Evolutionary conservation across 257 asterid genomes (phyloP).

Genomic region (Coffea eugenioides): DNA sequence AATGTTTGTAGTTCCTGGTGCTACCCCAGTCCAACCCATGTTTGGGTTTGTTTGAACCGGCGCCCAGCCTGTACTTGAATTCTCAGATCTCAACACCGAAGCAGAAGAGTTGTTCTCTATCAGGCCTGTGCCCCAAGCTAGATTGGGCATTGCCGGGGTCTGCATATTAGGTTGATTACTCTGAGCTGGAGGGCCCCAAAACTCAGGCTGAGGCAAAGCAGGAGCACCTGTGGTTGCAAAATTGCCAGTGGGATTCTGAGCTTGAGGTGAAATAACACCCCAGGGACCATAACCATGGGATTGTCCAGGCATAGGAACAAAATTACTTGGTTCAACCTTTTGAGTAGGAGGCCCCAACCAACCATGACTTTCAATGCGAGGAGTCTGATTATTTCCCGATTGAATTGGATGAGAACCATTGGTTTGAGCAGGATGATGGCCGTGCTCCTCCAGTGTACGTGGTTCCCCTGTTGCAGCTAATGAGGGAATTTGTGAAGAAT

Average conservation of each 20-base stretch:
- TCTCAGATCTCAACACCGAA: constrained; percentile 43
- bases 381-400: constrained; percentile 43
- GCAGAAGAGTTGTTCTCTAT: constrained; percentile 39
- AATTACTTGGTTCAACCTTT: constrained; percentile 29
- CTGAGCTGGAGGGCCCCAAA: constrained; percentile 54
- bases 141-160: constrained; percentile 41
- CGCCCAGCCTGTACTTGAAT: constrained; percentile 60
- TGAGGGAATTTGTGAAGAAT: constrained; percentile 32
- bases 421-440: constrained; percentile 29
- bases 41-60: constrained; percentile 51
- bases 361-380: constrained; percentile 38
- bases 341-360: constrained; percentile 33
- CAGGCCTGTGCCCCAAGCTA: constrained; percentile 54
- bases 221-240: constrained; percentile 44
- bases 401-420: constrained; percentile 36
- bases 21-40: constrained; percentile 64
- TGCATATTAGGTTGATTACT: constrained; percentile 56
- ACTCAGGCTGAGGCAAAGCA: constrained; percentile 56
- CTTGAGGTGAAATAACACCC: constrained; percentile 39
- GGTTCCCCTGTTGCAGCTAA: constrained; percentile 39
- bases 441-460: constrained; percentile 38
- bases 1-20: constrained; percentile 44
- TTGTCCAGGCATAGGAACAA: constrained; percentile 38
- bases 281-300: constrained; percentile 50
- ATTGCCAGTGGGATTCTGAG: constrained; percentile 50